Conservation (phyloP, 1,139 yeast species). For the Suhomyces bolitotheri region DNA sequence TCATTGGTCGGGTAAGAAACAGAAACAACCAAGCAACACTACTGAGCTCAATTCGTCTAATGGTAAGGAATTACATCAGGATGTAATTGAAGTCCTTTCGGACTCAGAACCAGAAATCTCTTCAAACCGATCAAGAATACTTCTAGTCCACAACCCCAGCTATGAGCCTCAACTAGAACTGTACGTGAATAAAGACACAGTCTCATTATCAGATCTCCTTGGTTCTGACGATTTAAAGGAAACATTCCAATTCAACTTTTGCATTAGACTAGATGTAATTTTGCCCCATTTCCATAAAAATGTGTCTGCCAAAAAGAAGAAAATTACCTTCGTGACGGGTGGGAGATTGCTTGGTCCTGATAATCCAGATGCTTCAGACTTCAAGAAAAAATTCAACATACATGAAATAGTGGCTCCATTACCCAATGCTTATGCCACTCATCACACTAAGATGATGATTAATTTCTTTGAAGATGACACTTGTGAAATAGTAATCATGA, state of each 20-base stretch:
- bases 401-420: constrained; percentile 33
- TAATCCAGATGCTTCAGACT: constrained; percentile 13
- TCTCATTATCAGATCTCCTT: constrained; percentile 19
- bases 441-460: constrained; percentile 68
- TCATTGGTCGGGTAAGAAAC: constrained; percentile 23
- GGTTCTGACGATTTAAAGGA: constrained; percentile 24
- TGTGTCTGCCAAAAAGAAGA: constrained; percentile 20
- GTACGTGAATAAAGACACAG: constrained; percentile 27
- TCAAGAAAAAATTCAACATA: constrained; percentile 26
- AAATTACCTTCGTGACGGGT: constrained; percentile 38
- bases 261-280: constrained; percentile 44
- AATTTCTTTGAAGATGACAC: constrained; percentile 47
- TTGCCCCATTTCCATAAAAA: constrained; percentile 33
- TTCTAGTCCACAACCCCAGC: constrained; percentile 31
- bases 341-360: constrained; percentile 19
- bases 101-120: constrained; percentile 1
- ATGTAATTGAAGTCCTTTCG: neutral
- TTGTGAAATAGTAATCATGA: constrained; percentile 49
- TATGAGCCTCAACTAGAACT: constrained; percentile 12
- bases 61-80: neutral
- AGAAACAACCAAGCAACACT: neutral
- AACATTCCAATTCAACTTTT: constrained; percentile 53
- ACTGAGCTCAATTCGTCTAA: too few relatives aligned
- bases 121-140: constrained; percentile 23
- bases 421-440: constrained; percentile 47